phyloP scores from a whole-genome alignment of 352 stramenopile species.

The Globisporangium sylvaticum region DNA sequence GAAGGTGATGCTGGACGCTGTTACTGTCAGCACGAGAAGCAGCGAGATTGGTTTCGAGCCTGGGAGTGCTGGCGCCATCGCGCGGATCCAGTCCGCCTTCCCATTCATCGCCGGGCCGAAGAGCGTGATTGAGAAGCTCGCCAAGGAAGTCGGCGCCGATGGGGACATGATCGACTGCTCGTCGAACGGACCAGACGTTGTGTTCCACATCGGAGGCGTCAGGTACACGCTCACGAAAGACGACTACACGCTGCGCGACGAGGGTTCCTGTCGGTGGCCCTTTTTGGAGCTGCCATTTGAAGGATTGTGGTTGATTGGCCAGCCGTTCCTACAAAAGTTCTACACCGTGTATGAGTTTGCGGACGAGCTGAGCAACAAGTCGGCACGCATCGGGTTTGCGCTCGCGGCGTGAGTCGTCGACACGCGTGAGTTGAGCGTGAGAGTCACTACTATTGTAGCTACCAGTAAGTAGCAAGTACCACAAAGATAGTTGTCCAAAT shows the following conservation, averaged over 20 bases:
- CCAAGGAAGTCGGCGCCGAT: slow-evolving; percentile 3
- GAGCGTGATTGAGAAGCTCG: slow-evolving; percentile 1
- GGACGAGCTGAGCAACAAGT: background rate
- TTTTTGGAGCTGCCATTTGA: background rate
- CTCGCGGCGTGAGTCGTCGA: background rate
- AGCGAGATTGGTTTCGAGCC: background rate
- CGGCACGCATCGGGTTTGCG: slow-evolving; percentile 4
- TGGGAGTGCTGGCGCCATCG: background rate
- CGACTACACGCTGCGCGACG: slow-evolving; percentile 3
- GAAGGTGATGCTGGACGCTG: slow-evolving; percentile 3
- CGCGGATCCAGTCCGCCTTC: background rate
- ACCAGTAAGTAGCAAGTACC: too few relatives aligned
- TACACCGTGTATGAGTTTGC: slow-evolving; percentile 7
- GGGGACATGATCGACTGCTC: slow-evolving; percentile 1
- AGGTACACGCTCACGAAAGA: background rate
- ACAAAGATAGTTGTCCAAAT: too few relatives aligned
- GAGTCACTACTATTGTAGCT: too few relatives aligned
- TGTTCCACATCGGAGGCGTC: background rate
- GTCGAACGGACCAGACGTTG: background rate
- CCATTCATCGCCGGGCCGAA: background rate
- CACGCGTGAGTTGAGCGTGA: background rate
- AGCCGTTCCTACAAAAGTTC: slow-evolving; percentile 6
- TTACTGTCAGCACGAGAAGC: background rate
- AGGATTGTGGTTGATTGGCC: background rate
- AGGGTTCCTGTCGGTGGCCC: background rate